Percentiles rank a stretch among this genome's conserved stretches.
phyloP scores from a whole-genome alignment of 2,329 filamentous ascomycete genomes.

The Xylariaceae sp. region DNA sequence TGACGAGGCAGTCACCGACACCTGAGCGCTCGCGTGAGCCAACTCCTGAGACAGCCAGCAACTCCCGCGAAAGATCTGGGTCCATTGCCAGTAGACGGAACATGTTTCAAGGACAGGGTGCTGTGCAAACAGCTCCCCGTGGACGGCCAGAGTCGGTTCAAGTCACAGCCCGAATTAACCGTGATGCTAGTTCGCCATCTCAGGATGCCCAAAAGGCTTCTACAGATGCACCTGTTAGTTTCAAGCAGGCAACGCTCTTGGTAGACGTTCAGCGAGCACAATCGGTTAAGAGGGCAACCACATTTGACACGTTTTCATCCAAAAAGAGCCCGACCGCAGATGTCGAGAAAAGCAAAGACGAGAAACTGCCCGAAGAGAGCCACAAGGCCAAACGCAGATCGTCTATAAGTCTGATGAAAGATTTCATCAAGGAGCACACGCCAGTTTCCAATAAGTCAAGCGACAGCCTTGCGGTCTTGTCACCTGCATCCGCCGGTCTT shows the following conservation, averaged over 20 bases:
- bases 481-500: constrained; percentile 29
- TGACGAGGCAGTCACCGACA: constrained; percentile 24
- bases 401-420: constrained; percentile 56
- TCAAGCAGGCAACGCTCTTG: constrained; percentile 56
- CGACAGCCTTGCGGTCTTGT: constrained; percentile 36
- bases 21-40: constrained; percentile 26
- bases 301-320: constrained; percentile 24
- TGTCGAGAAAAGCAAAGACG: constrained; percentile 44
- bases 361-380: constrained; percentile 33
- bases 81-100: constrained; percentile 54
- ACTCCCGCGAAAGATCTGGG: constrained; percentile 43
- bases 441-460: constrained; percentile 42
- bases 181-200: constrained; percentile 51
- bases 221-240: constrained; percentile 45
- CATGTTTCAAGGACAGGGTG: constrained; percentile 46
- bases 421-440: constrained; percentile 59
- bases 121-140: constrained; percentile 35
- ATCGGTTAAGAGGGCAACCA: constrained; percentile 26
- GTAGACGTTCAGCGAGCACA: constrained; percentile 51
- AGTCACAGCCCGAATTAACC: constrained; percentile 79
- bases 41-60: constrained; percentile 18
- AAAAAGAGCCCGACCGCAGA: constrained; percentile 38
- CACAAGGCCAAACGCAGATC: constrained; percentile 46
- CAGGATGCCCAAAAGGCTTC: constrained; percentile 40
- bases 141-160: constrained; percentile 73